Evolutionary conservation across 2,329 filamentous ascomycete species (phyloP).

Genomic region (Clonostachys rosea): DNA sequence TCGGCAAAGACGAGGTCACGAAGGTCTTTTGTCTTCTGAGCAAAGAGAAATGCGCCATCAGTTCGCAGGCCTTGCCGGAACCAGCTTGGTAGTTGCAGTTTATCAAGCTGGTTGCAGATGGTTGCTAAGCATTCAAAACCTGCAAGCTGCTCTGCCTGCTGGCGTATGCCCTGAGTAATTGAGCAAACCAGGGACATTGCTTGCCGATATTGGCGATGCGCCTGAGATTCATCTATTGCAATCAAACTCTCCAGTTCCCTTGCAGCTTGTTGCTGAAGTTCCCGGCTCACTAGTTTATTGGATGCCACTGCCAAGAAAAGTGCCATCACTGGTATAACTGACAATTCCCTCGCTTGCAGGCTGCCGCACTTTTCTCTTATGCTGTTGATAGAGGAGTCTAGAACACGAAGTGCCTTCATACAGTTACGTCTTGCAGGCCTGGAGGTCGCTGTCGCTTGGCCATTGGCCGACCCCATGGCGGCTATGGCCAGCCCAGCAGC

Average conservation of each 20-base stretch:
- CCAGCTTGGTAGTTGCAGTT: constrained; percentile 20
- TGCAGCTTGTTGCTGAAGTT: no score
- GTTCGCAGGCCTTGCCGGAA: constrained; percentile 30
- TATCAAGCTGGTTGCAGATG: constrained; percentile 33
- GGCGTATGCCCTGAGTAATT: constrained; percentile 41
- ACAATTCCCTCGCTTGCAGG: no score
- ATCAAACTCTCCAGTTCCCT: neutral
- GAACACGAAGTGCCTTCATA: neutral
- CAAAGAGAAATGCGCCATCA: constrained; percentile 45
- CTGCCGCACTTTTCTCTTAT: no score
- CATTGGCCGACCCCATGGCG: no score
- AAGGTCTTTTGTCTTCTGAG: constrained; percentile 46
- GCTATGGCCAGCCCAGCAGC: no score
- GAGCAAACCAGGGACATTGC: constrained; percentile 34
- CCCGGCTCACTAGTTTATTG: no score
- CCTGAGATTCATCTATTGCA: constrained; percentile 1
- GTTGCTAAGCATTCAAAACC: constrained; percentile 27
- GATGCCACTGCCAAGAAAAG: no score
- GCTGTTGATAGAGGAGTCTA: no score
- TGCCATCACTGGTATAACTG: no score
- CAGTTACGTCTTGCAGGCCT: neutral
- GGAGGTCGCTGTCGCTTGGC: neutral
- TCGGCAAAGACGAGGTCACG: constrained; percentile 51
- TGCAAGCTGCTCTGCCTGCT: constrained; percentile 26
- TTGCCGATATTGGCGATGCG: constrained; percentile 13